Evolutionary conservation across 495 filamentous ascomycete genomes (phyloP).

Genomic region (Amphirosellinia nigrospora): DNA sequence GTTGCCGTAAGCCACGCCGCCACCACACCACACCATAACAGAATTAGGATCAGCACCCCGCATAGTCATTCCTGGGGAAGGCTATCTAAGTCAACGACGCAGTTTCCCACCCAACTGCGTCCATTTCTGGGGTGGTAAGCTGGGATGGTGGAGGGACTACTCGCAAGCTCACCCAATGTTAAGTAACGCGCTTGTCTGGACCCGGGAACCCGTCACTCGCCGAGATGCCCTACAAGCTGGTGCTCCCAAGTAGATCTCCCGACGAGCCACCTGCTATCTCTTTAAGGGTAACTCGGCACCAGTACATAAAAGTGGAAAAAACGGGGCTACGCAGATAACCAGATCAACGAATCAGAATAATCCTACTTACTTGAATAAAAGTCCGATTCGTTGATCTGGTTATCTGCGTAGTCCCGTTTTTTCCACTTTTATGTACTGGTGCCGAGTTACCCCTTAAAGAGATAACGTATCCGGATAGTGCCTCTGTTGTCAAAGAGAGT

Average conservation of each 20-base stretch:
- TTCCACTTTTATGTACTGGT: no score
- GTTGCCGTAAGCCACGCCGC: no score
- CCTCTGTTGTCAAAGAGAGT: not conserved
- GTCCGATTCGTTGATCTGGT: no score
- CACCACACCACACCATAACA: not conserved
- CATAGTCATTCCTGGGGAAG: constrained; percentile 10
- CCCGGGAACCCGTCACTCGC: not conserved
- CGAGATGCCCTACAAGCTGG: not conserved
- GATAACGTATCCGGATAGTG: no score
- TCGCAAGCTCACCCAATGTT: constrained; percentile 15
- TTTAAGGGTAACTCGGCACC: no score
- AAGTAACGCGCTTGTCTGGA: constrained; percentile 3
- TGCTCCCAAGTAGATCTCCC: not conserved
- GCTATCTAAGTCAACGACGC: not conserved
- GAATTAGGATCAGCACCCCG: not conserved
- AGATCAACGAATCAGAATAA: no score
- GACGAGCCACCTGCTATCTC: not conserved
- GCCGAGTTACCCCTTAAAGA: no score
- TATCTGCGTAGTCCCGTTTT: no score
- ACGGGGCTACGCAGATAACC: no score
- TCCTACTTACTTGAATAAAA: no score
- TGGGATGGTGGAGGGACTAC: not conserved
- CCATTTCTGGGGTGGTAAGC: not conserved
- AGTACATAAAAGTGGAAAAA: no score
- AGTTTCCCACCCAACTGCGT: not conserved